Evolutionary conservation across 805 yeast species (phyloP), one percentile per base, ranked within the genome.

Genomic region (Torulaspora franciscae): DNA sequence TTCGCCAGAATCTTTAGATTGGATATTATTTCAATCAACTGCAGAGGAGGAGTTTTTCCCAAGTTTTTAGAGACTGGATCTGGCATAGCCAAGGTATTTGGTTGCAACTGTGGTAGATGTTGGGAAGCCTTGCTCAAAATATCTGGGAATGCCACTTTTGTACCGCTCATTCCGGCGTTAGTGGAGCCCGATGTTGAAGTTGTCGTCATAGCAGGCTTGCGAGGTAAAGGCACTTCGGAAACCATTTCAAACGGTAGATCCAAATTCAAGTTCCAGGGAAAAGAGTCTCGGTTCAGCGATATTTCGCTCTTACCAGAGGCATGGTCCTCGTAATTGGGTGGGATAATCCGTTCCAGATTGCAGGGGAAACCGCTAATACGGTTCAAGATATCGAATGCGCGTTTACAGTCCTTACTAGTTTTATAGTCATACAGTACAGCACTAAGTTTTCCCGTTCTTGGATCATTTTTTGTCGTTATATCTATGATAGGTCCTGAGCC

Each of bases 401-500:
- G 46, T 42, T 52, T 50, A 42, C 66, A 56, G 17, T 57, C 64
- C 30, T 50, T 55, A 27, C 59, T 51, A 10, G 56, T 52, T 39
- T 37, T 39, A 41, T 55, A 64, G 30, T 60, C 62, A 33, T 55
- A 54, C 7, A 49, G 35, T 7, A 62, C 51, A 11, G 59, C 46
- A 14, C 58, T 79, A 79, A 72, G 70, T 73, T 66, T 82, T 73
- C 64, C 82, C 62, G 59, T 59, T 19, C 64, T 43, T 4, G 65
- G 62, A 40, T 62, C 65, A 10, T 48, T 51, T 45, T 54, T 58
- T 2, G 56, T 38, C 3, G 47, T 72, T 7, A 83, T 82, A 50
- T 81, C 86, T 11, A 80, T 79, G 22, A 85, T 77, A 2, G 77
- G 75, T 1, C 93, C 93, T 7, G 85, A 73, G 1, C 90, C 90